Evolutionary conservation across 2,329 filamentous ascomycete species (phyloP), one percentile per base, ranked within the genome.

Genomic region (Xylaria arbuscula): DNA sequence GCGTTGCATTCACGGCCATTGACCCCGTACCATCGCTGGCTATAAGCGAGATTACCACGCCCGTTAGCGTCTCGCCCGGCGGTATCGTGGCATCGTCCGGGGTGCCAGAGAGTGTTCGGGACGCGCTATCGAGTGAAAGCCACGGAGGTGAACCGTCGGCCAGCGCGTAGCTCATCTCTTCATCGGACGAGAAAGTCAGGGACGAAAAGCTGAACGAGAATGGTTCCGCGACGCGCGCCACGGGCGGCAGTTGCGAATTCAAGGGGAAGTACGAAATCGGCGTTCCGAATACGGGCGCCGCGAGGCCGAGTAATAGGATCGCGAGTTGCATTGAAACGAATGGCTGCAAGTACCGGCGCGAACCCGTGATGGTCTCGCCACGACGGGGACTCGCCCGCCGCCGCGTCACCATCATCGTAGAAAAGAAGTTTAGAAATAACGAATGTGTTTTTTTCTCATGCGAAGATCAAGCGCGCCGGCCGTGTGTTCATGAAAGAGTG

Each of bases 171-270:
- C 86, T 86, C 59, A 94, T 85, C 50, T 83, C 76, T 11, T 81
- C 81, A 50, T 81, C 79, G 17, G 91, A 91, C 15, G 84, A 83
- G 80, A 97, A 97, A 0, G 93, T 97, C 47, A 89, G 89, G 17
- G 84, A 80, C 10, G 92, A 91, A 75, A 97, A 92, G 36, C 87
- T 83, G 76, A 94, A 93, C 10, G 84, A 87, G 79, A 93, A 96
- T 2, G 85, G 83, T 73, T 90, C 77, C 48, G 86, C 87, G 67
- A 92, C 83, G 72, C 92, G 87, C 22, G 93, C 93, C 62, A 94
- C 90, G 3, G 91, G 90, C 38, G 93, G 93, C 0, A 97, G 86
- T 79, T 97, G 94, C 2, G 92, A 90, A 80, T 96, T 97, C 79
- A 97, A 85, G 0, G 93, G 93, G 73, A 94, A 95, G 55, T 83